Percentiles rank a stretch among this genome's conserved stretches.
Conservation (phyloP, 441 rosid genomes). For the Gossypium schwendimanii region DNA sequence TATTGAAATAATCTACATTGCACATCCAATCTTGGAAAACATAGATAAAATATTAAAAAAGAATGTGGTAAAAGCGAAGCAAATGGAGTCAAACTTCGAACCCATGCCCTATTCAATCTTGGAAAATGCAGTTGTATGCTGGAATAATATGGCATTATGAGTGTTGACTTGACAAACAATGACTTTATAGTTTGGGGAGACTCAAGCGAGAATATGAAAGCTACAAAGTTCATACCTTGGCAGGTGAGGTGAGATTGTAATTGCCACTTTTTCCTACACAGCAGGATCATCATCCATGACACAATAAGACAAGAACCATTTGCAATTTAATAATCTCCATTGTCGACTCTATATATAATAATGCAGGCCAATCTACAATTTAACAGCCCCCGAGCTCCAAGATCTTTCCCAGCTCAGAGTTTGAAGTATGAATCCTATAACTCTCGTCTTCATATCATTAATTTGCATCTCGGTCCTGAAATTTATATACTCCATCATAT, state of each 20-base stretch:
- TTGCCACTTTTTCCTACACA: not conserved
- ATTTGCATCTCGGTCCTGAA: not conserved
- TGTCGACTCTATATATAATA: not conserved
- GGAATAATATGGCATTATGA: not conserved
- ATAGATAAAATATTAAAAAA: too few relatives aligned
- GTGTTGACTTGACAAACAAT: not conserved
- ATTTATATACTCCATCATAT: not conserved
- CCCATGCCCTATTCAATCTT: not conserved
- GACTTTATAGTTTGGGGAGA: not conserved
- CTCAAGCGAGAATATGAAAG: not conserved
- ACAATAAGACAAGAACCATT: not conserved
- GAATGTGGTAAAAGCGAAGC: not conserved
- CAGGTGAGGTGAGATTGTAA: not conserved
- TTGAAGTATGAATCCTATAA: not conserved
- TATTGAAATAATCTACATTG: too few relatives aligned
- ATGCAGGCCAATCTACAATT: not conserved
- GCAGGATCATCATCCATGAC: not conserved
- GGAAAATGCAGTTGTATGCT: not conserved
- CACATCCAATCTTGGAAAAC: not conserved
- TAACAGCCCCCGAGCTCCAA: not conserved
- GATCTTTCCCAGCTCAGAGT: not conserved
- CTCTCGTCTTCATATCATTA: not conserved
- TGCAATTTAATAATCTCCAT: not conserved
- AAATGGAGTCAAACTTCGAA: not conserved
- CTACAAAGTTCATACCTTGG: not conserved